phyloP scores from a whole-genome alignment of 176 grass and related monocot genomes.

The Bolboschoenus planiculmis region DNA sequence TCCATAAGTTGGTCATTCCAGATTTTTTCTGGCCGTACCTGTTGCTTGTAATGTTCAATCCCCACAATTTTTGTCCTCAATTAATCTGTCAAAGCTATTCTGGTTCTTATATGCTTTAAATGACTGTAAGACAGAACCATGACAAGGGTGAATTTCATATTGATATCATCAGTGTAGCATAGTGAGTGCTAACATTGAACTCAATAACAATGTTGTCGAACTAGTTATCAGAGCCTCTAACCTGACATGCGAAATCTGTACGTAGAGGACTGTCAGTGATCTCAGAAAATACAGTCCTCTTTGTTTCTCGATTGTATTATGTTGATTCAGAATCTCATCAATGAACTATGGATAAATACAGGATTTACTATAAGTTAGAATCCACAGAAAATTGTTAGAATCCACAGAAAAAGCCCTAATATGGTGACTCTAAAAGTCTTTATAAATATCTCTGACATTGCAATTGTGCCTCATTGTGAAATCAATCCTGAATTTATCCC shows the following conservation, averaged over 20 bases:
- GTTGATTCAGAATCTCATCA: background rate
- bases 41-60: background rate
- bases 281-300: background rate
- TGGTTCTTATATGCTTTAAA: background rate
- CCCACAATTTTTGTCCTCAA: background rate
- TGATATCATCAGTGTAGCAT: background rate
- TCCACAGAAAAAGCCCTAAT: no score
- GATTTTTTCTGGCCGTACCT: background rate
- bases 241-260: background rate
- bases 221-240: background rate
- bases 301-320: background rate
- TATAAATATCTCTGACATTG: no score
- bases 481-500: no score
- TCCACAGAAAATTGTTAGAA: background rate
- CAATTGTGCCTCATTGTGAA: no score
- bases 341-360: background rate
- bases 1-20: conserved; percentile 22
- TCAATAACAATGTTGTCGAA: background rate
- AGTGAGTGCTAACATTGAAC: background rate
- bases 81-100: background rate
- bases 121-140: background rate
- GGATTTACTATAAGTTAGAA: background rate
- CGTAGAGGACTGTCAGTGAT: background rate
- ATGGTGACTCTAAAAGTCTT: no score
- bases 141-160: background rate